phyloP scores from a whole-genome alignment of 2,329 filamentous ascomycete species.

The Fusarium albidum region DNA sequence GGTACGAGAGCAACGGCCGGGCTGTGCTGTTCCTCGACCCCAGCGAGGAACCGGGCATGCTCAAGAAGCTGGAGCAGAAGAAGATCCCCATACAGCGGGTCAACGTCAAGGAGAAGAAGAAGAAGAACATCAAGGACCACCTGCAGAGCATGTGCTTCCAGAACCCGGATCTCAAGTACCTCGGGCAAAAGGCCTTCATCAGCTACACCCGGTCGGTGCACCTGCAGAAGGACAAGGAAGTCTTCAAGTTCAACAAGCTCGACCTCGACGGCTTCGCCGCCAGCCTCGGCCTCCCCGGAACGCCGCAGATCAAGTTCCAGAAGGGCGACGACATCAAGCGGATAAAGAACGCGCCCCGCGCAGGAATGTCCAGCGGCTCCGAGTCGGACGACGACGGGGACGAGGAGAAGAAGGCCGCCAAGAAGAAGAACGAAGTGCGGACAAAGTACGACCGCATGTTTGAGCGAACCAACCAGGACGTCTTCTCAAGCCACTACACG shows the following conservation, averaged over 20 bases:
- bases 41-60: slow-evolving; percentile 91
- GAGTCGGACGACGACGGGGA: slow-evolving; percentile 64
- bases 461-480: slow-evolving; percentile 93
- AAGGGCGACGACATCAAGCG: slow-evolving; percentile 89
- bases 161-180: slow-evolving; percentile 90
- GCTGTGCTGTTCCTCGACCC: slow-evolving; percentile 93
- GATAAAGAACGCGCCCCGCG: slow-evolving; percentile 84
- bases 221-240: slow-evolving; percentile 88
- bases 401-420: slow-evolving; percentile 58
- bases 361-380: slow-evolving; percentile 69
- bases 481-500: slow-evolving; percentile 91
- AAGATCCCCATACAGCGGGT: slow-evolving; percentile 90
- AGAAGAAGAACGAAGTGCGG: slow-evolving; percentile 76
- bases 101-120: slow-evolving; percentile 88
- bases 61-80: slow-evolving; percentile 83
- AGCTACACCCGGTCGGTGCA: slow-evolving; percentile 87
- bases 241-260: slow-evolving; percentile 85
- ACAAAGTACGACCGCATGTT: slow-evolving; percentile 99
- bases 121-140: slow-evolving; percentile 83
- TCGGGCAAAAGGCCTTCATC: slow-evolving; percentile 95
- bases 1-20: slow-evolving; percentile 86
- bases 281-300: slow-evolving; percentile 87
- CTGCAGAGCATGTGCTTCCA: slow-evolving; percentile 97
- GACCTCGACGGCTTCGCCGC: slow-evolving; percentile 86
- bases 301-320: slow-evolving; percentile 91